Evolutionary conservation across 306 rosid genomes (phyloP).

Genomic region (Cicer pinnatifidum): DNA sequence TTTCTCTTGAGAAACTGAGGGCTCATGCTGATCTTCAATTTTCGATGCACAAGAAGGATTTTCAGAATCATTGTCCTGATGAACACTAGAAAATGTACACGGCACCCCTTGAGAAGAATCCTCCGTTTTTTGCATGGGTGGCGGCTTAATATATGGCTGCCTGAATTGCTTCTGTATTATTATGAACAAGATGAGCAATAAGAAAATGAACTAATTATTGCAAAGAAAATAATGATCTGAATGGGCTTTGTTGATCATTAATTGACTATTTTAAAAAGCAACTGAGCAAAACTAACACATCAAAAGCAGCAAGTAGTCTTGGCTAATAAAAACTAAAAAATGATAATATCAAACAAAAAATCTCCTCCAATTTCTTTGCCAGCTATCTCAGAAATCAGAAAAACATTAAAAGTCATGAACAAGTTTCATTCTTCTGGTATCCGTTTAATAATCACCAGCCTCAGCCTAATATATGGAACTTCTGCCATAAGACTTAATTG

Average conservation of each 20-base stretch:
- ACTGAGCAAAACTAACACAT: background rate
- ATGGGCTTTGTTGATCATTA: constrained; percentile 4
- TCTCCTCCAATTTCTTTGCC: background rate
- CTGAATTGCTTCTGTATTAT: constrained; percentile 76
- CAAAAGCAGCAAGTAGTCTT: constrained; percentile 17
- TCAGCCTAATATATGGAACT: background rate
- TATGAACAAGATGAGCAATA: constrained; percentile 38
- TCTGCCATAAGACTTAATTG: background rate
- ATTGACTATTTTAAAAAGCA: constrained; percentile 15
- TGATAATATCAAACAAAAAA: background rate
- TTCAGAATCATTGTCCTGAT: constrained; percentile 35
- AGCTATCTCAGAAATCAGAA: constrained; percentile 4
- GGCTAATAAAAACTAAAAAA: background rate
- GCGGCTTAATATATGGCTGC: constrained; percentile 54
- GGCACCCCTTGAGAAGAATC: constrained; percentile 42
- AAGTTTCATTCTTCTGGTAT: background rate
- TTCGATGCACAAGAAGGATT: constrained; percentile 10
- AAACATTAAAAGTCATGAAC: background rate
- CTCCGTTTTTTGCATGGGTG: constrained; percentile 47
- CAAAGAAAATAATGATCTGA: constrained; percentile 20
- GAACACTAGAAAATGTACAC: constrained; percentile 6
- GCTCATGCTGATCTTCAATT: constrained; percentile 49
- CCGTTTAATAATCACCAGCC: background rate
- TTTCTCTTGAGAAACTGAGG: constrained; percentile 51
- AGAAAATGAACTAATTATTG: constrained; percentile 2